Evolutionary conservation across 2,329 filamentous ascomycete species (phyloP).

Genomic region (Apiospora kogelbergensis): DNA sequence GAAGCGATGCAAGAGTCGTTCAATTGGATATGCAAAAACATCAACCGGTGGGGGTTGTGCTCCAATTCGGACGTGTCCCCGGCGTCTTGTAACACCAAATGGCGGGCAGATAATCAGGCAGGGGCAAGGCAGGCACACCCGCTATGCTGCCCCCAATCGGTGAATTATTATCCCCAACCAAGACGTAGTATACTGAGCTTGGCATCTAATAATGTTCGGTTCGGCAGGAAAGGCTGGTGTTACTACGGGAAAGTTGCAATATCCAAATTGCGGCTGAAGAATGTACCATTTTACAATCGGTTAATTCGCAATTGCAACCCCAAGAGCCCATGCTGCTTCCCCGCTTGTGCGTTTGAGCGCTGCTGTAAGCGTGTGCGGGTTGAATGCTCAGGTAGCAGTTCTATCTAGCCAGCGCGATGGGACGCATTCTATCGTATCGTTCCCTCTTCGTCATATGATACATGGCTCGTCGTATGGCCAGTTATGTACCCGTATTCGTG

Average conservation of each 20-base stretch:
- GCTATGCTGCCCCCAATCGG: background rate
- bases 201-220: background rate
- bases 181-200: background rate
- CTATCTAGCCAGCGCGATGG: background rate
- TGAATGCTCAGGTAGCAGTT: background rate
- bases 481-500: too few relatives aligned
- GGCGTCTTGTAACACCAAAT: background rate
- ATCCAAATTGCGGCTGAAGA: background rate
- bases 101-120: background rate
- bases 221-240: background rate
- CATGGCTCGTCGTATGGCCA: background rate
- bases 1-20: background rate
- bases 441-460: background rate
- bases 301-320: background rate
- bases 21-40: background rate
- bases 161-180: background rate
- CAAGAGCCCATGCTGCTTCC: background rate
- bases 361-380: background rate
- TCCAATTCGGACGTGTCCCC: background rate
- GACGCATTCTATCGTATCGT: background rate
- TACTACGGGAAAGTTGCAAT: background rate
- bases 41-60: background rate
- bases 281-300: background rate
- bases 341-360: background rate
- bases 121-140: background rate